phyloP scores from a whole-genome alignment of 176 grass and related monocot species.

The Carex kokanica region DNA sequence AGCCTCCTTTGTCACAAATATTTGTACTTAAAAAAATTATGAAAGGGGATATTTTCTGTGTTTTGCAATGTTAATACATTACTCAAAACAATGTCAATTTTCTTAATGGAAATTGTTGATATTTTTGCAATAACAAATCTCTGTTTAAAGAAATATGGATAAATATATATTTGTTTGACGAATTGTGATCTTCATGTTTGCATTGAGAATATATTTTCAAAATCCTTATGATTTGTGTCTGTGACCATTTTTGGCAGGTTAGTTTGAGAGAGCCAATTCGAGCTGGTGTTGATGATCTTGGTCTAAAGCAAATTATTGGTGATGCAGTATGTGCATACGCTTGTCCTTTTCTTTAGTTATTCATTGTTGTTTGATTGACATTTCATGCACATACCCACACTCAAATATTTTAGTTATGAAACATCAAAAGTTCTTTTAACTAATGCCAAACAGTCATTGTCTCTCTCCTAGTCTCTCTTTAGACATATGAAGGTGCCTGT shows the following conservation, averaged over 20 bases:
- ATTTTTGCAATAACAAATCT: not conserved
- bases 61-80: not conserved
- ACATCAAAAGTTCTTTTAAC: not conserved
- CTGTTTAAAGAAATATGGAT: not conserved
- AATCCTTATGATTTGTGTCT: slow-evolving; percentile 15
- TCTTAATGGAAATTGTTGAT: not conserved
- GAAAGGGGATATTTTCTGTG: not conserved
- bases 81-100: not conserved
- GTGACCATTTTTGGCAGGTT: slow-evolving; percentile 51
- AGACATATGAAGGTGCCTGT: not conserved
- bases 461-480: not conserved
- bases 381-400: not conserved
- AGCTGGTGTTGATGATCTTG: slow-evolving; percentile 56
- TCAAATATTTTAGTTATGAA: not conserved
- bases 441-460: not conserved
- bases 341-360: not conserved
- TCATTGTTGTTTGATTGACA: slow-evolving; percentile 9
- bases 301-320: slow-evolving; percentile 82
- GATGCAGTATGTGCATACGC: slow-evolving; percentile 53
- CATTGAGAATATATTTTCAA: not conserved
- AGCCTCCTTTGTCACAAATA: no score
- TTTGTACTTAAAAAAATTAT: not conserved
- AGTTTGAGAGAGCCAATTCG: slow-evolving; percentile 84
- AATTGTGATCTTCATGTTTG: not conserved
- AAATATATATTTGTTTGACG: not conserved